Percentiles rank a stretch among this genome's conserved stretches.
phyloP scores from a whole-genome alignment of 257 asterid species.

The Solanum pimpinellifolium region DNA sequence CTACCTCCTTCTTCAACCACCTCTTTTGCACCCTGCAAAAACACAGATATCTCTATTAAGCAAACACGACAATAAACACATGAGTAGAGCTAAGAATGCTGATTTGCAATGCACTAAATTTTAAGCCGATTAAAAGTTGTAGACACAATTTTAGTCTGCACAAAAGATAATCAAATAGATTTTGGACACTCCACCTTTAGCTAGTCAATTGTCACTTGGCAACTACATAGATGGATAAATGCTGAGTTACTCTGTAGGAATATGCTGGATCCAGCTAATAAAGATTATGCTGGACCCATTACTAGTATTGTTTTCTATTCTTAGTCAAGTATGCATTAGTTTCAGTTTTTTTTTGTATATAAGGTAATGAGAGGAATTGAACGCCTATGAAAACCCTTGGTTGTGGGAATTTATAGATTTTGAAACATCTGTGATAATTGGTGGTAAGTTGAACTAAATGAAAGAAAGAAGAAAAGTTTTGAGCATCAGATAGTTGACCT shows the following conservation, averaged over 20 bases:
- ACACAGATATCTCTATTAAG: background rate
- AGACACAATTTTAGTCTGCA: background rate
- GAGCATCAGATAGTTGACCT: conserved; percentile 33
- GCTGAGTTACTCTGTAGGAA: background rate
- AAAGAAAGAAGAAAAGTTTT: background rate
- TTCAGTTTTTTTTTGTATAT: background rate
- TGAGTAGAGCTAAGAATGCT: background rate
- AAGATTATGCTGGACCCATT: background rate
- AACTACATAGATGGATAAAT: background rate
- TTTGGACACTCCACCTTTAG: background rate
- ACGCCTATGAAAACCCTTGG: background rate
- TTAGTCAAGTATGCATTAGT: background rate
- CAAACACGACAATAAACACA: background rate
- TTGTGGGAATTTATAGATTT: background rate
- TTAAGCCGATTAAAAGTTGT: background rate
- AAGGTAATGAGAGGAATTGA: background rate
- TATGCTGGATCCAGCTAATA: background rate
- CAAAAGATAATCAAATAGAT: background rate
- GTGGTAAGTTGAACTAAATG: background rate
- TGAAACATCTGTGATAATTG: background rate
- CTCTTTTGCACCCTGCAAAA: conserved; percentile 77
- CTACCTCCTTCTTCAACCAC: conserved; percentile 67
- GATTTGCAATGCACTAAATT: background rate
- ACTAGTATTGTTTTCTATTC: background rate
- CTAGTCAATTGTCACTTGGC: background rate